Base-by-base conservation (phyloP, 2,329 filamentous ascomycete species). In the Cercospora sp. region DNA sequence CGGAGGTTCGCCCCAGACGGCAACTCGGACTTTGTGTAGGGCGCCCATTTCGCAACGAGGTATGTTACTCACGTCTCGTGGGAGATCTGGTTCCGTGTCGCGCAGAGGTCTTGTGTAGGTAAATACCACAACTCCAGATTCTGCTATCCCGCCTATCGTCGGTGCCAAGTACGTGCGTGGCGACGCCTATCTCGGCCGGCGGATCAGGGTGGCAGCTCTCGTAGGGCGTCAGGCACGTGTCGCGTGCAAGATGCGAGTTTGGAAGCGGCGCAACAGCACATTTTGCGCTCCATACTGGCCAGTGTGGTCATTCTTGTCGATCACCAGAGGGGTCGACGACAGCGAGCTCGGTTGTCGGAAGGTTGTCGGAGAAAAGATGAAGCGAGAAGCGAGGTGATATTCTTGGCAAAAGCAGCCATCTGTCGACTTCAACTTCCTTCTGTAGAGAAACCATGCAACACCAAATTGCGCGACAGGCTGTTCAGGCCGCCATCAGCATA, bases 1-100 rank as follows among this genome's bases (percentile, higher is more conserved):
- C 23, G 73, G 72, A 30, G 72, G 70, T 18, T 72, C 68, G 65
- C 73, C 73, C 73, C 73, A 75, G 26, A 74, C 60, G 31, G 70
- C 72, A 16, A 74, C 72, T 16, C 72, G 63, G 30, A 73, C 33
- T 20, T 67, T 70, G 68, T 72, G 68, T 3, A 73, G 61, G 62
- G 72, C 63, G 2, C 69, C 70, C 73, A 75, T 75, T n/a, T 13
- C 65, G 61, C n/a, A 20, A 33, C 8, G 8, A 9, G 9, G 7
- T 28, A 28, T 31, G 53, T 12, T 28, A 23, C 26, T 53, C 20
- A 20, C 28, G 23, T 9, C 23, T 13, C 13, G 3, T 57, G 53
- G 10, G 7, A 36, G 30, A 8, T 12, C 20, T 59, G 53, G 10
- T 5, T 5, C 18, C 45, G 23, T 55, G 23, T 16, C 26, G 23